Percentiles rank a stretch among this genome's conserved stretches.
phyloP scores from a whole-genome alignment of 176 grass and related monocot genomes.

The Sorghum bicolor region Sorghum_bicolor_NCBIv3 NC_012876.2:4502501-4503000 shows the following conservation, averaged over 20 bases:
- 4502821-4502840: not conserved
- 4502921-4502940: too few species aligned
- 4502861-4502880: too few species aligned
- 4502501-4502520: constrained; percentile 47
- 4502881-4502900: too few species aligned
- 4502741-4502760: not conserved
- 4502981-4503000: too few species aligned
- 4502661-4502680: not conserved
- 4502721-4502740: not conserved
- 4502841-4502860: not conserved
- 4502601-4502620: constrained; percentile 18
- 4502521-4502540: not conserved
- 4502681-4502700: not conserved
- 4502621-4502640: not conserved
- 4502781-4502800: too few species aligned
- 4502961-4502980: too few species aligned
- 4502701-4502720: constrained; percentile 15
- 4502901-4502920: too few species aligned
- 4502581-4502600: constrained; percentile 22
- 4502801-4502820: not conserved
- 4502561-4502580: not conserved
- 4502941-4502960: too few species aligned
- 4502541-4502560: not conserved
- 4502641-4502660: not conserved
- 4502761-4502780: not conserved